A percentile compares a stretch with the other conserved stretches of the same genome.
These are phyloP conservation scores for Arthromyces matolae DNA, from an alignment of 768 basidiomycete species.

Conservation along the genomic window DNA sequence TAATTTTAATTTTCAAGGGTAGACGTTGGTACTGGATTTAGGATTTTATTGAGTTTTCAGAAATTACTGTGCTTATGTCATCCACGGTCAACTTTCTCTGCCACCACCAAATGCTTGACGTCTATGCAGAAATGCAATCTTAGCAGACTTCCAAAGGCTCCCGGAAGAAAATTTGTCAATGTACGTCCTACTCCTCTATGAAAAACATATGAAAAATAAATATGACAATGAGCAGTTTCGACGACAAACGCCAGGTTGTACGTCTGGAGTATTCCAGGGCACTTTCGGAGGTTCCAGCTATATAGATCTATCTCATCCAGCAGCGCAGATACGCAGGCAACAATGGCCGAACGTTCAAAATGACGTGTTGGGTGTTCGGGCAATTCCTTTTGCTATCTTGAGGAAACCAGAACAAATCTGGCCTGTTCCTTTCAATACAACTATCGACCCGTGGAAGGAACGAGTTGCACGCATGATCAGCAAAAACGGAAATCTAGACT, in stretches of 20 bases:
- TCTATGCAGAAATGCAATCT: conserved; percentile 28
- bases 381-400: conserved; percentile 30
- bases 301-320: conserved; percentile 31
- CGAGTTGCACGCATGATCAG: conserved; percentile 11
- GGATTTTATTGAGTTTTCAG: too few species aligned
- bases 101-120: not conserved
- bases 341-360: conserved; percentile 15
- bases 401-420: conserved; percentile 17
- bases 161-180: conserved; percentile 30
- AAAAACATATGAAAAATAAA: not conserved
- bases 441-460: conserved; percentile 18
- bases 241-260: conserved; percentile 38
- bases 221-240: conserved; percentile 31
- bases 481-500: conserved; percentile 1
- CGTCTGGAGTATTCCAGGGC: conserved; percentile 13
- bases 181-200: conserved; percentile 21
- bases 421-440: conserved; percentile 18
- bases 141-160: conserved; percentile 29
- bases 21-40: too few species aligned
- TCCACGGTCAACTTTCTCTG: not conserved
- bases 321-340: not conserved
- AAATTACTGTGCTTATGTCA: not conserved
- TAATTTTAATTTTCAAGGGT: too few species aligned
- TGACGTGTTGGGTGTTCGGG: conserved; percentile 22
- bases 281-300: not conserved